Conservation (phyloP, 148 eudicot genomes). For the Fagopyrum tataricum region DNA sequence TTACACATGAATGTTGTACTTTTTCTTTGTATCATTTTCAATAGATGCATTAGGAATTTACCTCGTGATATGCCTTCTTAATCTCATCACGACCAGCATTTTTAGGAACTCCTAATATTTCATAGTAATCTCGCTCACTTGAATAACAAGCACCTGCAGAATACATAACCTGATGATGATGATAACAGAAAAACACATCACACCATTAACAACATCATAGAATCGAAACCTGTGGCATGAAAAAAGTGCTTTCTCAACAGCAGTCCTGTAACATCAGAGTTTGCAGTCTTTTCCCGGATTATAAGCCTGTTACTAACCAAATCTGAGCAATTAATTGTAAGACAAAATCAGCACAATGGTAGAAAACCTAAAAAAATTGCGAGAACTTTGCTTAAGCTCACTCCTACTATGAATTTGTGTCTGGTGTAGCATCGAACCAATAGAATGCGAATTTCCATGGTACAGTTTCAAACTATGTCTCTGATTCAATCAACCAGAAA, state of each 20-base stretch:
- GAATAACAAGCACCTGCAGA: constrained; percentile 39
- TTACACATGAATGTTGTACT: not conserved
- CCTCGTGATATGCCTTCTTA: constrained; percentile 78
- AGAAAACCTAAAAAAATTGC: not conserved
- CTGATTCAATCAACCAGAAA: constrained; percentile 12
- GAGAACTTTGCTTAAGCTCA: not conserved
- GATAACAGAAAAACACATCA: not conserved
- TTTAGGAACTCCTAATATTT: constrained; percentile 61
- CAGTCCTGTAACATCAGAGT: constrained; percentile 1
- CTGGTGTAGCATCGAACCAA: not conserved
- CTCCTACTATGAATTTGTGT: constrained; percentile 4
- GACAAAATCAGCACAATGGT: not conserved
- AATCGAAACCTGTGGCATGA: constrained; percentile 12
- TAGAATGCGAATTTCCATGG: constrained; percentile 8
- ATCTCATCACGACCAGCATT: constrained; percentile 70
- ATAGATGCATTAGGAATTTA: constrained; percentile 11
- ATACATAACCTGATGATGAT: constrained; percentile 12
- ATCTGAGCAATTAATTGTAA: constrained; percentile 5
- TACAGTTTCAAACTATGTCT: not conserved
- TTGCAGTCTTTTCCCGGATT: not conserved
- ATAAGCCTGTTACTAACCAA: not conserved
- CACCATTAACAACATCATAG: not conserved
- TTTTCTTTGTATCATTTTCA: not conserved
- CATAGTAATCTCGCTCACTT: constrained; percentile 50
- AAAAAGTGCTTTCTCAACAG: constrained; percentile 9